Conservation (phyloP, 352 stramenopile species). For the Phytophthora citricola region DNA sequence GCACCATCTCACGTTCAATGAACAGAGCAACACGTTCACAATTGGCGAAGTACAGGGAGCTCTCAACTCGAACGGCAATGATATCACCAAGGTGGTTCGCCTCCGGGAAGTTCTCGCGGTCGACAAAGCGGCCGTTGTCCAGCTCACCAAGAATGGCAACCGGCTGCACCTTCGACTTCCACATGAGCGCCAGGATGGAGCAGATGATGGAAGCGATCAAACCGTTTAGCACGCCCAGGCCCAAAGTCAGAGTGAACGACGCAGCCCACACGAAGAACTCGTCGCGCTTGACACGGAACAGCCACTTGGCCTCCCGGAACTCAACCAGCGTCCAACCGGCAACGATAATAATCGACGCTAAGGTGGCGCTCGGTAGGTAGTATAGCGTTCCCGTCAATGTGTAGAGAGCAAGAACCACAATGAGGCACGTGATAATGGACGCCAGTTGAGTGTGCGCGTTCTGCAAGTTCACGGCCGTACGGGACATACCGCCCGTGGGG, state of each 20-base stretch:
- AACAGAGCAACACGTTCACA: constrained; percentile 24
- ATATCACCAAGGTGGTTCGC: constrained; percentile 16
- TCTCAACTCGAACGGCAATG: constrained; percentile 26
- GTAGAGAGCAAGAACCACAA: constrained; percentile 22
- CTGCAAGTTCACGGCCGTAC: constrained; percentile 25
- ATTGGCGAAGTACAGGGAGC: constrained; percentile 25
- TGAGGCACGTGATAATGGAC: constrained; percentile 18
- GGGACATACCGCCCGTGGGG: constrained; percentile 26
- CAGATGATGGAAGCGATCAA: constrained; percentile 25
- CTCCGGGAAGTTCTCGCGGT: constrained; percentile 23
- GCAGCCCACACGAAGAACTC: constrained; percentile 28
- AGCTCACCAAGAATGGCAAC: constrained; percentile 23
- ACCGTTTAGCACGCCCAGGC: constrained; percentile 23
- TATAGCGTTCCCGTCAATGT: constrained; percentile 20
- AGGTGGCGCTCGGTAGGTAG: constrained; percentile 21
- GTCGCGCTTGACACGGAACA: constrained; percentile 25
- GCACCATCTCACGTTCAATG: constrained; percentile 24
- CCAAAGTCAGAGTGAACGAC: constrained; percentile 18
- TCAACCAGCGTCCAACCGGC: constrained; percentile 23
- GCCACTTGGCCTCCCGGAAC: constrained; percentile 27
- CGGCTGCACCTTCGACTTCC: constrained; percentile 18
- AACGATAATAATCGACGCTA: constrained; percentile 33
- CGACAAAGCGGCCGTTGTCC: constrained; percentile 17
- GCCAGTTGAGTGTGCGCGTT: constrained; percentile 24
- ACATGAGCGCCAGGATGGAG: constrained; percentile 26